Percentiles rank a stretch among this genome's conserved stretches.
Evolutionary conservation across 2,329 filamentous ascomycete species (phyloP).

Genomic region (Fusarium dimerum): DNA sequence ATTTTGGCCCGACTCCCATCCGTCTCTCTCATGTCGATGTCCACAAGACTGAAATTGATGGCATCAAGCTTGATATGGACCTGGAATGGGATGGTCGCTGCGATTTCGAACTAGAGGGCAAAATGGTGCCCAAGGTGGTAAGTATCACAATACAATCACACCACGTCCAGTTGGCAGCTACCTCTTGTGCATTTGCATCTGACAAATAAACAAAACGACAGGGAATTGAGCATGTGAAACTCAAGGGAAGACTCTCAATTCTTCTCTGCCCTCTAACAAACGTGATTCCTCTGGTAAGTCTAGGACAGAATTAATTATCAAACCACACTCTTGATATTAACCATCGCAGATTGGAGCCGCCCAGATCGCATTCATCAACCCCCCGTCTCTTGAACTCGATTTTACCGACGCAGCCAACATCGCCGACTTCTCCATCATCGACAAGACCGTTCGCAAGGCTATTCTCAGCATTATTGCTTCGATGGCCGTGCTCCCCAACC

Average conservation of each 20-base stretch:
- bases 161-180: neutral
- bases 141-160: neutral
- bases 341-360: constrained; percentile 24
- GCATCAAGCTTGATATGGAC: constrained; percentile 30
- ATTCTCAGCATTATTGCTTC: constrained; percentile 26
- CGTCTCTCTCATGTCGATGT: constrained; percentile 26
- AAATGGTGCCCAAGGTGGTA: constrained; percentile 28
- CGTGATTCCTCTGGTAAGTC: constrained; percentile 23
- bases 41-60: constrained; percentile 22
- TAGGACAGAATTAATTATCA: neutral
- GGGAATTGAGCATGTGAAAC: constrained; percentile 28
- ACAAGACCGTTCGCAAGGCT: constrained; percentile 25
- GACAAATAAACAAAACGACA: neutral
- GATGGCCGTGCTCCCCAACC: constrained; percentile 29
- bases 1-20: constrained; percentile 22
- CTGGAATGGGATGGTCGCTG: constrained; percentile 25
- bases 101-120: constrained; percentile 28
- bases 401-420: constrained; percentile 29
- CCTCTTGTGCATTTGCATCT: neutral
- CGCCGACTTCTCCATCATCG: constrained; percentile 25
- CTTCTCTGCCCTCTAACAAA: constrained; percentile 26
- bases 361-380: constrained; percentile 28
- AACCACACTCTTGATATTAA: constrained; percentile 1
- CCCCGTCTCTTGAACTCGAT: constrained; percentile 24
- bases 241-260: constrained; percentile 23